phyloP scores from a whole-genome alignment of 768 basidiomycete genomes.

The Boletus bicolor region DNA sequence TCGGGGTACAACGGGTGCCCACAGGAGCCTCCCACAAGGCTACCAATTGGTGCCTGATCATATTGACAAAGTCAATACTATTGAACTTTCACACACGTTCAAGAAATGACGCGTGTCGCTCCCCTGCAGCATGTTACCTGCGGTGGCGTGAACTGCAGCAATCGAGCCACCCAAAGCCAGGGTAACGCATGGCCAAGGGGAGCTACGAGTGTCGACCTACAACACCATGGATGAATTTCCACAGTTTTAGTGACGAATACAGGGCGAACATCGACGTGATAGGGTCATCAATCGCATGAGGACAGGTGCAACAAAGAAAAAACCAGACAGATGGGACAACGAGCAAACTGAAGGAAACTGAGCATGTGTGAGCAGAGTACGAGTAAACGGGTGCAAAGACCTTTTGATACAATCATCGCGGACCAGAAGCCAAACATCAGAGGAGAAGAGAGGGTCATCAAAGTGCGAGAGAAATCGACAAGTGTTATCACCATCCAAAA shows the following conservation, averaged over 20 bases:
- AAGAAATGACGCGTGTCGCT: not conserved
- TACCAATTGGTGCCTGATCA: not conserved
- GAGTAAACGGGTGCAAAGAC: slow-evolving; percentile 14
- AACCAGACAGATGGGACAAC: slow-evolving; percentile 1
- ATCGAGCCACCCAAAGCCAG: slow-evolving; percentile 6
- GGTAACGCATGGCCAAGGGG: not conserved
- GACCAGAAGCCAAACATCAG: slow-evolving; percentile 13
- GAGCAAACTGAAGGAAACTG: slow-evolving; percentile 4
- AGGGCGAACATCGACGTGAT: slow-evolving; percentile 14
- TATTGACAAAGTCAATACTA: not conserved
- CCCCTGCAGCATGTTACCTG: not conserved
- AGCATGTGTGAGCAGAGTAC: slow-evolving; percentile 5
- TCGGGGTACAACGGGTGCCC: not conserved
- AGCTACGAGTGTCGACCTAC: not conserved
- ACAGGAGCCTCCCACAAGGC: too few species aligned
- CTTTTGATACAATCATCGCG: slow-evolving; percentile 21
- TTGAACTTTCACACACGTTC: not conserved
- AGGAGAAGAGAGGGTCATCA: not conserved
- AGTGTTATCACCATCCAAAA: slow-evolving; percentile 13
- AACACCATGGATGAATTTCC: not conserved
- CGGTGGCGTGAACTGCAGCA: not conserved
- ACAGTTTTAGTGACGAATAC: slow-evolving; percentile 7
- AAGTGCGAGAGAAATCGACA: slow-evolving; percentile 6
- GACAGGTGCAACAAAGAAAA: slow-evolving; percentile 5
- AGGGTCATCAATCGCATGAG: slow-evolving; percentile 7